Percentiles rank a stretch among this genome's conserved stretches.
Conservation (phyloP, 768 basidiomycete genomes). For the Calocybe gangraenosa region DNA sequence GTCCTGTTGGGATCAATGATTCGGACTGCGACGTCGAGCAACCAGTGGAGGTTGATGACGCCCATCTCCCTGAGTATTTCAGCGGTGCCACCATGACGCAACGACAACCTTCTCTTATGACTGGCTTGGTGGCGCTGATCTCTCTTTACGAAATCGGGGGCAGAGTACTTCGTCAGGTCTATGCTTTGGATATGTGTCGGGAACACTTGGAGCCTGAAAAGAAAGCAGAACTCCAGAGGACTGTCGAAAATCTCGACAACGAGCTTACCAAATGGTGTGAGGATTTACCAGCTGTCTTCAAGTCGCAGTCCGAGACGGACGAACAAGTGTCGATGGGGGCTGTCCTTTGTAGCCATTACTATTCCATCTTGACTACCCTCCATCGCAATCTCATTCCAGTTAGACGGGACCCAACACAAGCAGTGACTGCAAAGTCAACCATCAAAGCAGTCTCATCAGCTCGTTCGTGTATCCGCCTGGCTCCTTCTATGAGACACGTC, state of each 20-base stretch:
- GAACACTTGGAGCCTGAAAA: slow-evolving; percentile 71
- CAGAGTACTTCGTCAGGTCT: slow-evolving; percentile 76
- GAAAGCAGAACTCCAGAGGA: slow-evolving; percentile 69
- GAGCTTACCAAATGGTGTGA: slow-evolving; percentile 84
- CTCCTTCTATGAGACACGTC: slow-evolving; percentile 78
- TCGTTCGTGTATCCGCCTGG: slow-evolving; percentile 79
- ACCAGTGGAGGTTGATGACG: slow-evolving; percentile 83
- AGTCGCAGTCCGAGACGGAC: slow-evolving; percentile 66
- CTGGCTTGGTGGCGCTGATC: slow-evolving; percentile 72
- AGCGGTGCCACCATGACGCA: slow-evolving; percentile 55
- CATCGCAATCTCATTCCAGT: slow-evolving; percentile 87
- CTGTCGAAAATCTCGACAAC: slow-evolving; percentile 74
- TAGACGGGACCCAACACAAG: slow-evolving; percentile 64
- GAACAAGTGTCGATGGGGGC: slow-evolving; percentile 85
- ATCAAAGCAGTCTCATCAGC: slow-evolving; percentile 81
- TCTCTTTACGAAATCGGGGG: slow-evolving; percentile 84
- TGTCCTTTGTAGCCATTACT: slow-evolving; percentile 85
- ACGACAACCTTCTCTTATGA: slow-evolving; percentile 68
- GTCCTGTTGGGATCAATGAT: slow-evolving; percentile 87
- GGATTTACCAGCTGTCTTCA: slow-evolving; percentile 69
- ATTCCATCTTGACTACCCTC: slow-evolving; percentile 81
- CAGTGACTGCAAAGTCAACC: slow-evolving; percentile 66
- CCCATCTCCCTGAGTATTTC: slow-evolving; percentile 67
- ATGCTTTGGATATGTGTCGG: slow-evolving; percentile 74
- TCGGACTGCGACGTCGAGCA: slow-evolving; percentile 87